Evolutionary conservation across 2,329 filamentous ascomycete genomes (phyloP).

Genomic region (Aspergillus glaucus): DNA sequence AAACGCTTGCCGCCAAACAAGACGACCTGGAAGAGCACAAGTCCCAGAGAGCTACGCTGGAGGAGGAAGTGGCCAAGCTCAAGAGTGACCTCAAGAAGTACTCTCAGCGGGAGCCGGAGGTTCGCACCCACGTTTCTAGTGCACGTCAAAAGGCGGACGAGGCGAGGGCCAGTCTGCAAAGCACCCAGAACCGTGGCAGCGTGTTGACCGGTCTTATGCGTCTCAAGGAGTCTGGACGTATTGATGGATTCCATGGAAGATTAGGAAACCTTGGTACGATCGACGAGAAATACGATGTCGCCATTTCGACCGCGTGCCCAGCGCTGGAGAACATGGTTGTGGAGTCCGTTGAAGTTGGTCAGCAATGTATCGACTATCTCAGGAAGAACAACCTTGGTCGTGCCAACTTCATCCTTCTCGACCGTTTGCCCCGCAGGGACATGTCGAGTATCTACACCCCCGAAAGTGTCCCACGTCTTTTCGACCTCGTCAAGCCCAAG

Average conservation of each 20-base stretch:
- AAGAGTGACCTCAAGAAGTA: conserved; percentile 68
- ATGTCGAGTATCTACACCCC: conserved; percentile 77
- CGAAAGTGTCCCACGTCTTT: conserved; percentile 84
- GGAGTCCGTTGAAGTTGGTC: conserved; percentile 88
- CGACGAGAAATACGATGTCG: conserved; percentile 88
- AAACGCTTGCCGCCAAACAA: conserved; percentile 63
- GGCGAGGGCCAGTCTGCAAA: conserved; percentile 80
- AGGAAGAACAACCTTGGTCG: conserved; percentile 95
- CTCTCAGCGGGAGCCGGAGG: conserved; percentile 68
- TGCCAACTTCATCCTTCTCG: conserved; percentile 93
- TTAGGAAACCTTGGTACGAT: conserved; percentile 92
- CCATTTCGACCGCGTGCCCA: conserved; percentile 94
- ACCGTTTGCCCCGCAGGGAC: conserved; percentile 74
- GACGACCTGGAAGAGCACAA: conserved; percentile 71
- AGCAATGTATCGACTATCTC: conserved; percentile 96
- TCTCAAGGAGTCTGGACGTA: conserved; percentile 89
- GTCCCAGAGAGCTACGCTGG: conserved; percentile 62
- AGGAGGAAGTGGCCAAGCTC: conserved; percentile 67
- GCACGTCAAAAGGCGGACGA: conserved; percentile 94
- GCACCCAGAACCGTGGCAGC: conserved; percentile 86
- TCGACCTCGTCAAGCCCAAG: conserved; percentile 86
- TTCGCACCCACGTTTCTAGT: conserved; percentile 78
- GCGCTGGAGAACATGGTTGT: conserved; percentile 94
- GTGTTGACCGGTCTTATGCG: conserved; percentile 89
- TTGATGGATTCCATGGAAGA: conserved; percentile 93